phyloP scores from a whole-genome alignment of 1,284 basidiomycete species.

The Moniliophthora roreri region DNA sequence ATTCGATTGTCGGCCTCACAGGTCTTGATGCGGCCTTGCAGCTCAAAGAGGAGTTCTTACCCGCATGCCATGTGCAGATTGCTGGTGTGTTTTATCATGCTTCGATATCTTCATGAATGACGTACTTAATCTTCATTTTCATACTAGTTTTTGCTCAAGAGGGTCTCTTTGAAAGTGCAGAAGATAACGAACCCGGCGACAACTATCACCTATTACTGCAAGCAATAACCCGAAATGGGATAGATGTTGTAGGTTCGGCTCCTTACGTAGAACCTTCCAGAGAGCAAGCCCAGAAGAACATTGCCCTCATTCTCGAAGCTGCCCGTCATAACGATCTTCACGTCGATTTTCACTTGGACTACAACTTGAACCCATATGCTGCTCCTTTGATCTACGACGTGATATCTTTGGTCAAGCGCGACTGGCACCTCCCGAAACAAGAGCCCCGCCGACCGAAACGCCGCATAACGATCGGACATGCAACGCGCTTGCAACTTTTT shows the following conservation, averaged over 20 bases:
- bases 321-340: constrained; percentile 39
- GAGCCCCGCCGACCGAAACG: constrained; percentile 18
- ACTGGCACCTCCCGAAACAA: constrained; percentile 9
- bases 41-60: constrained; percentile 43
- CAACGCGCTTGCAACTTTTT: constrained; percentile 57
- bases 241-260: constrained; percentile 59
- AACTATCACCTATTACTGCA: constrained; percentile 45
- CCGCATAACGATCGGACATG: constrained; percentile 58
- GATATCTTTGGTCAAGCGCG: constrained; percentile 33
- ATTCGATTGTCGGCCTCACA: constrained; percentile 45
- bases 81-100: constrained; percentile 37
- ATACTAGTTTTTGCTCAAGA: constrained; percentile 62
- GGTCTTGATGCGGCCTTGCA: constrained; percentile 52
- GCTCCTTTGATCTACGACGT: constrained; percentile 58
- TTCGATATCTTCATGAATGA: background rate
- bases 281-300: constrained; percentile 50
- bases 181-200: constrained; percentile 33
- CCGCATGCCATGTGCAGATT: constrained; percentile 54
- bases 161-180: constrained; percentile 42
- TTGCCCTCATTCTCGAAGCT: constrained; percentile 49
- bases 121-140: no score
- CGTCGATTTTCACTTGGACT: constrained; percentile 67
- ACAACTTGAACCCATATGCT: constrained; percentile 50
- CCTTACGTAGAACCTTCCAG: constrained; percentile 59
- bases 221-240: constrained; percentile 35